Evolutionary conservation across 352 stramenopile genomes (phyloP).

Genomic region (Blastocystis hominis): DNA sequence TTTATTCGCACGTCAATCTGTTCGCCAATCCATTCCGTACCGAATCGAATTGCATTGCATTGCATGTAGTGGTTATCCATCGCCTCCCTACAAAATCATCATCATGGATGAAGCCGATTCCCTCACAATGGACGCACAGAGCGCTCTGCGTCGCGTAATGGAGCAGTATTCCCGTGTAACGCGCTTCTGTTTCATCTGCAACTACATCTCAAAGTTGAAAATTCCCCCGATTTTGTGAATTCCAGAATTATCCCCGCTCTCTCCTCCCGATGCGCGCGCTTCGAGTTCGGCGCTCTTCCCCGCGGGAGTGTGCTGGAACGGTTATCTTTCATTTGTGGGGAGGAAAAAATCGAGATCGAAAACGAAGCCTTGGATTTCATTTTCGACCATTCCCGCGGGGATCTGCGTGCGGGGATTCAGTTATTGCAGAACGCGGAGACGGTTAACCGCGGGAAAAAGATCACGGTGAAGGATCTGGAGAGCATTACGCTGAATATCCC

Average conservation of each 20-base stretch:
- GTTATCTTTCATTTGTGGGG: slow-evolving; percentile 4
- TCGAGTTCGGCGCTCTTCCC: slow-evolving; percentile 61
- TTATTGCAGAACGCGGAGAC: slow-evolving; percentile 46
- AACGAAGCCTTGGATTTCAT: slow-evolving; percentile 46
- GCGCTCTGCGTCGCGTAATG: slow-evolving; percentile 71
- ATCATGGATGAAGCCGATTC: slow-evolving; percentile 92
- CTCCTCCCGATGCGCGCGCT: slow-evolving; percentile 82
- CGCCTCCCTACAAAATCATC: slow-evolving; percentile 80
- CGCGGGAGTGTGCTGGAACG: slow-evolving; percentile 6
- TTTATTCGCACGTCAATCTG: slow-evolving; percentile 37
- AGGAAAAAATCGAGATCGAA: slow-evolving; percentile 29
- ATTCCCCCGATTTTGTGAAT: neutral
- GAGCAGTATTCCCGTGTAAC: slow-evolving; percentile 94
- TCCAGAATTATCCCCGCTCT: slow-evolving; percentile 84
- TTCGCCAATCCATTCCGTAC: slow-evolving; percentile 30
- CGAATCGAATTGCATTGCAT: too few species aligned
- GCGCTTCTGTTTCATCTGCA: slow-evolving; percentile 94
- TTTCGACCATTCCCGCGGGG: slow-evolving; percentile 36
- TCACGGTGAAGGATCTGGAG: slow-evolving; percentile 25
- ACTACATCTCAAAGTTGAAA: slow-evolving; percentile 85
- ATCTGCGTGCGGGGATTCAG: slow-evolving; percentile 52
- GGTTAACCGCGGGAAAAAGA: slow-evolving; percentile 14
- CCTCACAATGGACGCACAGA: slow-evolving; percentile 89
- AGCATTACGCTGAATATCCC: slow-evolving; percentile 23
- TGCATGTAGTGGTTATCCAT: slow-evolving; percentile 44